Percentiles rank a stretch among this genome's conserved stretches.
These are phyloP conservation scores for Cadophora sp. DNA, from an alignment of 2,329 filamentous ascomycete genomes.

Conservation along the genomic window DNA sequence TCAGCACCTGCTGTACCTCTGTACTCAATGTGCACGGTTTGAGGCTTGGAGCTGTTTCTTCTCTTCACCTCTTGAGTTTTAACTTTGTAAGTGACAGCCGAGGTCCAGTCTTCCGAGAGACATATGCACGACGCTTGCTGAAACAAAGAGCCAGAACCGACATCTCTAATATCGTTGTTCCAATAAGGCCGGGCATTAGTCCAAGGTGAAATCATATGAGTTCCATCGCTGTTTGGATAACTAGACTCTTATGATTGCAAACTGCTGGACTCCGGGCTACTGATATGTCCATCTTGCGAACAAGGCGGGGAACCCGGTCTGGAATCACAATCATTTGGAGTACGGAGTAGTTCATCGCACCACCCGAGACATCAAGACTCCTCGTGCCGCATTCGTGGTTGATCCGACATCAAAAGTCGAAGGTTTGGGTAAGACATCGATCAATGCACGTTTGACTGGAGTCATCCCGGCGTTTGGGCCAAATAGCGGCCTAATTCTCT, in stretches of 20 bases:
- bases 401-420: neutral
- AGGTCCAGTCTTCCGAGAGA: too few species aligned
- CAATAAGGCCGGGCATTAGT: neutral
- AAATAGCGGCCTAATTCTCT: neutral
- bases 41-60: neutral
- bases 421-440: neutral
- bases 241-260: neutral
- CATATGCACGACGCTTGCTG: neutral
- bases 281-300: neutral
- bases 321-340: neutral
- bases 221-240: neutral
- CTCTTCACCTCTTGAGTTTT: too few species aligned
- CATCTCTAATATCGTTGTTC: neutral
- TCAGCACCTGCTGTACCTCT: neutral
- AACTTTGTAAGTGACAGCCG: neutral
- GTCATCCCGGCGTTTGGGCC: conserved; percentile 3
- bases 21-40: neutral
- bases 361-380: neutral
- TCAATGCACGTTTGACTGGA: conserved; percentile 9
- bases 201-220: neutral
- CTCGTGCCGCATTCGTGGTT: neutral
- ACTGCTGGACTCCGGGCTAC: neutral
- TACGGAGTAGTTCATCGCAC: conserved; percentile 4
- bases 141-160: neutral
- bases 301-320: neutral